Evolutionary conservation across 768 basidiomycete species (phyloP).

Genomic region (Mycena galopus): DNA sequence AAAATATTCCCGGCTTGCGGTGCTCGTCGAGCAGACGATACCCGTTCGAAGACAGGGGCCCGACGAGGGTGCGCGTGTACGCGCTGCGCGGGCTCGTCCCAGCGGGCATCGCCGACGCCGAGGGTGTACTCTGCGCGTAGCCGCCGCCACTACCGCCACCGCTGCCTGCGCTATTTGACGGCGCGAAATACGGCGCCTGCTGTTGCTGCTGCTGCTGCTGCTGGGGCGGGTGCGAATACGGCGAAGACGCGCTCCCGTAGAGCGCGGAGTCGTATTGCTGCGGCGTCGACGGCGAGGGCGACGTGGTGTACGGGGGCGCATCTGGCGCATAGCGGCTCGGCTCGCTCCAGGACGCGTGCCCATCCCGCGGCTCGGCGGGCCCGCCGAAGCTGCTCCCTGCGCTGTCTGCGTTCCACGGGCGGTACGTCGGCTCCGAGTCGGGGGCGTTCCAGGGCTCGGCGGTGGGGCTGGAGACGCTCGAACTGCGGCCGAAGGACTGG

Average conservation of each 20-base stretch:
- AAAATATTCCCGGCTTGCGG: slow-evolving; percentile 90
- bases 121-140: slow-evolving; percentile 44
- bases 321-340: slow-evolving; percentile 10
- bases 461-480: slow-evolving; percentile 31
- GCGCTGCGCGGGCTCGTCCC: slow-evolving; percentile 57
- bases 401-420: slow-evolving; percentile 61
- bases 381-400: slow-evolving; percentile 41
- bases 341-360: slow-evolving; percentile 16
- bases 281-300: slow-evolving; percentile 20
- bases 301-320: slow-evolving; percentile 8
- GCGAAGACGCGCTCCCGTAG: slow-evolving; percentile 5
- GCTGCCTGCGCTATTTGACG: not conserved
- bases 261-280: slow-evolving; percentile 29
- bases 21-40: slow-evolving; percentile 88
- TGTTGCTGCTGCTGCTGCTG: slow-evolving; percentile 38
- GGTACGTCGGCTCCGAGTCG: slow-evolving; percentile 59
- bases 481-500: slow-evolving; percentile 61
- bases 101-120: slow-evolving; percentile 52
- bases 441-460: slow-evolving; percentile 22
- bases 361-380: slow-evolving; percentile 33
- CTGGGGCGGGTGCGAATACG: slow-evolving; percentile 13
- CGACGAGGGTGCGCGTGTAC: slow-evolving; percentile 91
- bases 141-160: not conserved
- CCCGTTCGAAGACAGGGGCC: slow-evolving; percentile 89
- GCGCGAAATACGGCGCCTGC: slow-evolving; percentile 38